Conservation (phyloP, 257 asterid genomes). For the Scutellaria galericulata region DNA sequence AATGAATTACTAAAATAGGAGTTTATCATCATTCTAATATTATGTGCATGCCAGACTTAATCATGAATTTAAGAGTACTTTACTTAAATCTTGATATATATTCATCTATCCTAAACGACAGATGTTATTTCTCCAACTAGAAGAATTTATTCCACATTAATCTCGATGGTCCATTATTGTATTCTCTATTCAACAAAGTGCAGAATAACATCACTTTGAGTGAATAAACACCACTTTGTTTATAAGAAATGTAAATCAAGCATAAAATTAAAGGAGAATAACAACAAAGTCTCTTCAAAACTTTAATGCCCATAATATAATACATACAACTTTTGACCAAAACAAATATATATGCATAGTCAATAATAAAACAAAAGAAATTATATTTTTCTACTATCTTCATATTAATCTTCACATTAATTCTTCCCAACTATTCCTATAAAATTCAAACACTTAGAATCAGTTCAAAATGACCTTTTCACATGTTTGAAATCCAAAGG, state of each 20-base stretch:
- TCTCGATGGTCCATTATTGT: neutral
- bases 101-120: too few relatives aligned
- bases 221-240: slow-evolving; percentile 1
- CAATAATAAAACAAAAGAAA: neutral
- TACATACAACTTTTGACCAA: neutral
- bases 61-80: too few relatives aligned
- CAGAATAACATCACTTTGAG: slow-evolving; percentile 5
- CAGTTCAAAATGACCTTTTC: slow-evolving; percentile 47
- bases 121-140: neutral
- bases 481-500: slow-evolving; percentile 56
- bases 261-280: neutral
- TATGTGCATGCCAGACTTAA: too few relatives aligned
- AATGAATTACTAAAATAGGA: too few relatives aligned
- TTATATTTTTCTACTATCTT: neutral
- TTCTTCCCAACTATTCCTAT: neutral
- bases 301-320: too few relatives aligned
- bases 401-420: neutral
- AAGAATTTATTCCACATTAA: neutral
- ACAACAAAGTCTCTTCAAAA: neutral
- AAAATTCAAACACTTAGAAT: neutral
- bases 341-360: neutral
- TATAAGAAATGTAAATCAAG: neutral
- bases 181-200: neutral
- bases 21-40: too few relatives aligned
- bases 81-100: too few relatives aligned